These are phyloP conservation scores for Corinectria fuckeliana DNA, from an alignment of 2,329 filamentous ascomycete genomes.

Conservation along the genomic window DNA sequence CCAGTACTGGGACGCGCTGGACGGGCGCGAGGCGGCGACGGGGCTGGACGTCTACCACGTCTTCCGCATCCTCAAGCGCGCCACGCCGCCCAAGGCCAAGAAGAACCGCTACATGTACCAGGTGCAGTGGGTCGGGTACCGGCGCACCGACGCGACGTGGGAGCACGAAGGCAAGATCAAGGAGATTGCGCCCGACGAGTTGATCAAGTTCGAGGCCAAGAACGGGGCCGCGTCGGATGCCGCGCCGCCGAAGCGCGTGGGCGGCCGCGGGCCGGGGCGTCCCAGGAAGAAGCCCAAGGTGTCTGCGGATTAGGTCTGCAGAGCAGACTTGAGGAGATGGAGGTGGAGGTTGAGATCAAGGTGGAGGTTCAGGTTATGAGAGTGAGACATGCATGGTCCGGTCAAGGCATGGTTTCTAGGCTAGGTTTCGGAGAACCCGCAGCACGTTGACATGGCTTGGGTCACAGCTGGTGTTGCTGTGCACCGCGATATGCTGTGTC, in stretches of 20 bases:
- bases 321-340: not conserved
- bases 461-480: too few species aligned
- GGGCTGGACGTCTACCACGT: slow-evolving; percentile 35
- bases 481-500: too few species aligned
- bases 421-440: not conserved
- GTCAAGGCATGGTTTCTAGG: too few species aligned
- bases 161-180: slow-evolving; percentile 33
- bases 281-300: slow-evolving; percentile 33
- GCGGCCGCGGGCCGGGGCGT: slow-evolving; percentile 30
- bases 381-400: too few species aligned
- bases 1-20: slow-evolving; percentile 36
- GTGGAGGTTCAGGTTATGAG: too few species aligned
- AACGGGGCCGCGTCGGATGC: slow-evolving; percentile 12
- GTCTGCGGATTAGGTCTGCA: not conserved
- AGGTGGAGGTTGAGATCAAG: too few species aligned
- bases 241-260: slow-evolving; percentile 30
- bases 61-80: slow-evolving; percentile 36
- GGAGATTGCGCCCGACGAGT: slow-evolving; percentile 32
- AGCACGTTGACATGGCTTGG: not conserved
- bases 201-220: slow-evolving; percentile 36
- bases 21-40: slow-evolving; percentile 34
- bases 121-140: slow-evolving; percentile 39
- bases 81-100: slow-evolving; percentile 22
- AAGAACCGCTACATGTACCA: slow-evolving; percentile 29
- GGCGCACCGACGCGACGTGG: slow-evolving; percentile 30